Evolutionary conservation across 2,329 filamentous ascomycete genomes (phyloP).

Genomic region (Penicillium sp.): DNA sequence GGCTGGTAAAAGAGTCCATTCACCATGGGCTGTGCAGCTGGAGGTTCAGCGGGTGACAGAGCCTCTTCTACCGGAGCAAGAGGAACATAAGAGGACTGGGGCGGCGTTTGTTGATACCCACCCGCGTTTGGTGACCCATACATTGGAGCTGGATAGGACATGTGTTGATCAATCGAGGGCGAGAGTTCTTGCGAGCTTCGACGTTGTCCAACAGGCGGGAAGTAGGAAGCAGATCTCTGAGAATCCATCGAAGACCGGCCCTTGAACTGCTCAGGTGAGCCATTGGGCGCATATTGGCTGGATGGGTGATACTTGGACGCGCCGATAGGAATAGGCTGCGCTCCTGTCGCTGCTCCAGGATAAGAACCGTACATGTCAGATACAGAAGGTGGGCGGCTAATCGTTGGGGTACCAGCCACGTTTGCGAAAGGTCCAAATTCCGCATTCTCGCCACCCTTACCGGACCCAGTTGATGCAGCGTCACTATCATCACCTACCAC

Average conservation of each 20-base stretch:
- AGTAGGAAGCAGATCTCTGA: slow-evolving; percentile 42
- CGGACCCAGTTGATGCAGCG: slow-evolving; percentile 55
- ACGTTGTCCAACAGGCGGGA: slow-evolving; percentile 33
- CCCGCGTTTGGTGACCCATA: slow-evolving; percentile 34
- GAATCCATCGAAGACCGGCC: slow-evolving; percentile 50
- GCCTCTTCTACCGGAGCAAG: slow-evolving; percentile 43
- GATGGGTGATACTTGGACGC: slow-evolving; percentile 46
- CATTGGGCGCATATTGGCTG: slow-evolving; percentile 47
- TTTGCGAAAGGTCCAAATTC: slow-evolving; percentile 79
- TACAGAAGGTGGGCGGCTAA: slow-evolving; percentile 70
- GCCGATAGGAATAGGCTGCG: slow-evolving; percentile 31
- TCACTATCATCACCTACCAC: slow-evolving; percentile 86
- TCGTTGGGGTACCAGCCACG: slow-evolving; percentile 69
- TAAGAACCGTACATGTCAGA: slow-evolving; percentile 72
- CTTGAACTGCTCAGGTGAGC: slow-evolving; percentile 52
- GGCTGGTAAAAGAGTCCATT: slow-evolving; percentile 27
- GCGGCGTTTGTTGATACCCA: slow-evolving; percentile 39
- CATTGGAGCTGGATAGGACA: slow-evolving; percentile 30
- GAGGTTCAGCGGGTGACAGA: slow-evolving; percentile 22
- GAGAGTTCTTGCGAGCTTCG: slow-evolving; percentile 39
- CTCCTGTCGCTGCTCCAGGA: slow-evolving; percentile 35
- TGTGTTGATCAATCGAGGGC: slow-evolving; percentile 32
- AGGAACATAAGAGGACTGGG: slow-evolving; percentile 38
- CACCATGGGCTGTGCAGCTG: slow-evolving; percentile 23
- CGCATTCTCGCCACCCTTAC: slow-evolving; percentile 51